These are phyloP conservation scores for Juglanconis juglandina DNA, from an alignment of 2,329 filamentous ascomycete genomes.

Conservation along the genomic window DNA sequence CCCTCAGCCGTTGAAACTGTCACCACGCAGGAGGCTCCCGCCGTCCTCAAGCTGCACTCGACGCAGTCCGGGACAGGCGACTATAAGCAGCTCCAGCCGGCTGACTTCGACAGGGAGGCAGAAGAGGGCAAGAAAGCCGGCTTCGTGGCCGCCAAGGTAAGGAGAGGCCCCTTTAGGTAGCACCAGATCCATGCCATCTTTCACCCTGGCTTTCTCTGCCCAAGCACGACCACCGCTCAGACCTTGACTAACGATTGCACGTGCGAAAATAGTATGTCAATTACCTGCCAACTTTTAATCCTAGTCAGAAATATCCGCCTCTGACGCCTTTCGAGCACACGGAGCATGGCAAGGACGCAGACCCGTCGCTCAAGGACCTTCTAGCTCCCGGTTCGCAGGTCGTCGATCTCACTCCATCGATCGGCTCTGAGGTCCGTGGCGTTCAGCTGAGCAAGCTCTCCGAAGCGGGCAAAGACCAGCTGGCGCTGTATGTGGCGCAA, in stretches of 20 bases:
- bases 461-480: conserved; percentile 63
- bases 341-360: conserved; percentile 68
- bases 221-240: background rate
- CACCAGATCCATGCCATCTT: background rate
- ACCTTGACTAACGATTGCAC: background rate
- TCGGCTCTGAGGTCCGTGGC: conserved; percentile 65
- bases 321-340: conserved; percentile 63
- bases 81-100: conserved; percentile 23
- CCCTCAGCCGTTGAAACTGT: conserved; percentile 31
- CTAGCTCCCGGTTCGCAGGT: conserved; percentile 47
- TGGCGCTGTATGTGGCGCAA: conserved; percentile 66
- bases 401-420: conserved; percentile 62
- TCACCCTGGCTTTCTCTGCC: background rate
- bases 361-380: conserved; percentile 60
- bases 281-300: conserved; percentile 64
- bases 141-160: conserved; percentile 20
- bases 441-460: conserved; percentile 63
- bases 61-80: conserved; percentile 31
- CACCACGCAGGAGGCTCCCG: conserved; percentile 22
- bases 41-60: conserved; percentile 35
- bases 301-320: conserved; percentile 56
- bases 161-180: background rate
- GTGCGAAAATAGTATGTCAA: conserved; percentile 49
- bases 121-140: conserved; percentile 20
- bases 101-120: conserved; percentile 15